These are phyloP conservation scores for Martiniozyma abietophila DNA, from an alignment of 805 yeast genomes.

Conservation along the genomic window DNA sequence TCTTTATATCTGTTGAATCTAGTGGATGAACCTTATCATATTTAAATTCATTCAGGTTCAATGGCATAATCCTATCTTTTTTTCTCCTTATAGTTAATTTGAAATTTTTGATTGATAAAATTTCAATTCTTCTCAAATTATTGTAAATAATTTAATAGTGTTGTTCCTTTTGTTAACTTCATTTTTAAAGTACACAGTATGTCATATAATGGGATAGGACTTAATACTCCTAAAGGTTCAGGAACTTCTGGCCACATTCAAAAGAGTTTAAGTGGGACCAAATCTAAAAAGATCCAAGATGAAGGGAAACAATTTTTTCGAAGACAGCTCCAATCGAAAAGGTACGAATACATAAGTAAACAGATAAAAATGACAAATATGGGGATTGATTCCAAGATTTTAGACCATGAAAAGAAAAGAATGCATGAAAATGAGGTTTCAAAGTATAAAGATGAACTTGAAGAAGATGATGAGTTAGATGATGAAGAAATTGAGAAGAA, in stretches of 20 bases:
- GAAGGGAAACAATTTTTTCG: constrained; percentile 30
- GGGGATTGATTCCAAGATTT: constrained; percentile 22
- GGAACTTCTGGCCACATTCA: constrained; percentile 58
- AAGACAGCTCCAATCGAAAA: constrained; percentile 23
- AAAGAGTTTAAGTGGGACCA: constrained; percentile 28
- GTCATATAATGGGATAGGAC: constrained; percentile 53
- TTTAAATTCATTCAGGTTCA: no score
- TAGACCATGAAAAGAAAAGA: constrained; percentile 29
- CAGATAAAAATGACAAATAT: constrained; percentile 7
- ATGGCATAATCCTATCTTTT: no score
- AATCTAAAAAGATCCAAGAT: constrained; percentile 18
- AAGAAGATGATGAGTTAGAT: constrained; percentile 31
- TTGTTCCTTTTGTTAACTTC: not conserved
- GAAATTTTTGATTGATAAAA: no score
- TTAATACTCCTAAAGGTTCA: constrained; percentile 48
- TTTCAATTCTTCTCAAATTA: no score
- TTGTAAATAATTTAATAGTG: no score
- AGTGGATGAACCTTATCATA: no score
- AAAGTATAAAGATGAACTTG: constrained; percentile 43
- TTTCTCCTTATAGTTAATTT: no score
- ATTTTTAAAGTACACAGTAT: constrained; percentile 20
- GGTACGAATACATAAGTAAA: constrained; percentile 10
- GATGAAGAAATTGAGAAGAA: constrained; percentile 29
- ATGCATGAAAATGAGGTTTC: constrained; percentile 37
- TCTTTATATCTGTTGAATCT: no score